These are phyloP conservation scores for Cutaneotrichosporon dermatis DNA, from an alignment of 1,284 basidiomycete species.

Conservation along the genomic window DNA sequence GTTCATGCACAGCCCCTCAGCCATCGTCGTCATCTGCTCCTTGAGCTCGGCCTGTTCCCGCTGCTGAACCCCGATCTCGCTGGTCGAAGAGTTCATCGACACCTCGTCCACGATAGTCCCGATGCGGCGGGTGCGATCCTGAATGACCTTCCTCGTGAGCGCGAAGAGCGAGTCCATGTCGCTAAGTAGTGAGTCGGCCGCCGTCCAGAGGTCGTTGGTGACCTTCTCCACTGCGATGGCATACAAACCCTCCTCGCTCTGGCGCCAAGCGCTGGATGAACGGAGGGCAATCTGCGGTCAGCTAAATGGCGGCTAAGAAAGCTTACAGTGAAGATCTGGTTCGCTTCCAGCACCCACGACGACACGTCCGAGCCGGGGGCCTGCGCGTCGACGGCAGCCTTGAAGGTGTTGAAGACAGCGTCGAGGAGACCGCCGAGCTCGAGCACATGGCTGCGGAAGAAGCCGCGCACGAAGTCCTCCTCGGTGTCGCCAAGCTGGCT, in stretches of 20 bases:
- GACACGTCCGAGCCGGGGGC: conserved; percentile 40
- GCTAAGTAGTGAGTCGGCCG: conserved; percentile 62
- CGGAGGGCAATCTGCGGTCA: conserved; percentile 61
- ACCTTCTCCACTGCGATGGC: conserved; percentile 60
- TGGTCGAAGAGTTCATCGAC: conserved; percentile 1
- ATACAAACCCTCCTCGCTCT: conserved; percentile 67
- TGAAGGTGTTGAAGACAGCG: conserved; percentile 35
- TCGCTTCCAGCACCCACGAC: conserved; percentile 62
- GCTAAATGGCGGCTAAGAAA: not conserved
- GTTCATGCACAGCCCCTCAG: conserved; percentile 63
- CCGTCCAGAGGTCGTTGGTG: conserved; percentile 77
- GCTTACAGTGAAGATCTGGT: conserved; percentile 65
- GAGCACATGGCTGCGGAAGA: conserved; percentile 69
- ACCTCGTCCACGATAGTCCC: conserved; percentile 51
- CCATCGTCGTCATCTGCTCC: conserved; percentile 68
- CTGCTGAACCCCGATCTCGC: conserved; percentile 24
- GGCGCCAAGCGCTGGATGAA: conserved; percentile 68
- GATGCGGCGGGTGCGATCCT: conserved; percentile 51
- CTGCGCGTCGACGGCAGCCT: conserved; percentile 24
- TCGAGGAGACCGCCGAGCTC: conserved; percentile 45
- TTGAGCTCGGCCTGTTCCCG: conserved; percentile 44
- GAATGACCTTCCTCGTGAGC: conserved; percentile 56
- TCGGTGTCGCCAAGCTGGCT: conserved; percentile 45
- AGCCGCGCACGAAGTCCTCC: conserved; percentile 75
- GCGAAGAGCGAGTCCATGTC: conserved; percentile 69